Conservation (phyloP, 1,284 basidiomycete genomes). For the Coniferiporia weirii region DNA sequence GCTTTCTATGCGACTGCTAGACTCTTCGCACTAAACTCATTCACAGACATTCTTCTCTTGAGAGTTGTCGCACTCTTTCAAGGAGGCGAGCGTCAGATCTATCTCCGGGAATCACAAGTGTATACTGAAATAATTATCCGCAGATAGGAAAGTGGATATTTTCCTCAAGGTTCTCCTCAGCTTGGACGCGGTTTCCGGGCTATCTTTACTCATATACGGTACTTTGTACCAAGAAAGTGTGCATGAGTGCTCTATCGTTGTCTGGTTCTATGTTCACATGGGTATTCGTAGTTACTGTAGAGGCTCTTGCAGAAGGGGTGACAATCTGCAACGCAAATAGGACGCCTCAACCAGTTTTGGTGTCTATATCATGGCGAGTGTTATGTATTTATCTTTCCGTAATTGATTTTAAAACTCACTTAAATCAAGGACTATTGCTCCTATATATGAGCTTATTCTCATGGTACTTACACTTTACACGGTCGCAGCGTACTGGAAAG, state of each 20-base stretch:
- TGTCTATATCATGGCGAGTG: background rate
- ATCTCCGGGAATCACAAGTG: no score
- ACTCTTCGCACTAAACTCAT: no score
- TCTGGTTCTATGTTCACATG: background rate
- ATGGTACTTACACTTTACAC: conserved; percentile 2
- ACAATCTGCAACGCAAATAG: background rate
- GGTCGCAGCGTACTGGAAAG: conserved; percentile 1
- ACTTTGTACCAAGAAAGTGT: background rate
- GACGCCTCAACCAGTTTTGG: background rate
- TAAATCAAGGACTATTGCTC: background rate
- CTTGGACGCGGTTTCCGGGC: background rate
- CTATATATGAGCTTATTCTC: background rate
- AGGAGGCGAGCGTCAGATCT: background rate
- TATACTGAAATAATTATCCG: background rate
- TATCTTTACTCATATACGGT: background rate
- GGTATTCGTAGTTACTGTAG: background rate
- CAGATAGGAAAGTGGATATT: background rate
- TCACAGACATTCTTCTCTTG: conserved; percentile 3
- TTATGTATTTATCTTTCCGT: background rate
- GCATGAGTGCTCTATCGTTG: background rate
- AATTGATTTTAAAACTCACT: background rate
- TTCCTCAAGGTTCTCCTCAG: background rate
- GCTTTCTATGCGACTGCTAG: background rate
- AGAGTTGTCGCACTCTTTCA: conserved; percentile 8
- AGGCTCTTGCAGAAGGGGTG: background rate